Evolutionary conservation across 2,329 filamentous ascomycete species (phyloP), one percentile per base, ranked within the genome.

Genomic region (Aspergillus ruber): DNA sequence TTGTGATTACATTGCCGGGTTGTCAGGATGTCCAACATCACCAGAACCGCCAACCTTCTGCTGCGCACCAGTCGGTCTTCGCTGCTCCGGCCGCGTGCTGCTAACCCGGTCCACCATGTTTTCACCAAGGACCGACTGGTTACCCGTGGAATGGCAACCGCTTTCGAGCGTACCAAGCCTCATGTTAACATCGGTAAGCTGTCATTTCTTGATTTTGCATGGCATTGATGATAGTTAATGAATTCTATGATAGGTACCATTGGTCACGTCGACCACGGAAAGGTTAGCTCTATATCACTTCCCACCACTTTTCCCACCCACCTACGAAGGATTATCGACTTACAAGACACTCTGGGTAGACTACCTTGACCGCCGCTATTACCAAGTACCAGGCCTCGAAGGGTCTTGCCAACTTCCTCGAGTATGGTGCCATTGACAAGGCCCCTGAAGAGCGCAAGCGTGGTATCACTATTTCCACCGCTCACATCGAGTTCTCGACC

Each of bases 191-290:
- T 98, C 67, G 93, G 93, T 88, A 78, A 59, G 77, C 50, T 15
- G 13, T 15, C n/a, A 43, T 42, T 40, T 41, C 5, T 18, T 18
- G 32, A 10, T 33, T 17, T 44, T 25, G 25, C 13, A 8, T 42
- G 35, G 21, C 40, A 9, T 46, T 35, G 12, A 10, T 40, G 40
- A 6, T 13, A 13, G 23, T 51, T 45, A 45, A 42, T 18, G 13
- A n/a, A 44, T 32, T 48, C 20, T 13, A 29, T 36, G 17, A 42
- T 47, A 90, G 86, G 86, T 71, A 98, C 93, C 62, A 98, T 98
- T 75, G 93, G 93, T 63, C 93, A 98, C 79, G 93, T 98, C 75
- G 93, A 98, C 82, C 91, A 98, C 77, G 91, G 91, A 78, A 98
- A 98, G 87, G 90, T 95, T 76, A 56, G 67, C 48, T 7, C 33